A percentile compares a stretch with the other conserved stretches of the same genome.
phyloP scores from a whole-genome alignment of 2,329 filamentous ascomycete species.

The Lecanicillium sp. region DNA sequence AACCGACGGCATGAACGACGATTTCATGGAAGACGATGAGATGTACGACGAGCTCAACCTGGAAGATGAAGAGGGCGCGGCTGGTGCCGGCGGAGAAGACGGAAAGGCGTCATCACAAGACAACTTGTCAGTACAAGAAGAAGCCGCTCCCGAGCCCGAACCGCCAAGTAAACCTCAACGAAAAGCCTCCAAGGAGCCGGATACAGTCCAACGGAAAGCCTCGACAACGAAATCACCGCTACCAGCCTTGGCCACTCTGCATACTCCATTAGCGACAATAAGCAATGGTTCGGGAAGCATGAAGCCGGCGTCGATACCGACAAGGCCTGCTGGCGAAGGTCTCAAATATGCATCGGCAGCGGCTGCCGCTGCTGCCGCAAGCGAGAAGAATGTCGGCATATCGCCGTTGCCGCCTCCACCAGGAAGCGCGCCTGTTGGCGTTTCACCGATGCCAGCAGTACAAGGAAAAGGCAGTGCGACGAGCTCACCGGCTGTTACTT shows the following conservation, averaged over 20 bases:
- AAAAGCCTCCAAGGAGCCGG: constrained; percentile 53
- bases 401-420: constrained; percentile 88
- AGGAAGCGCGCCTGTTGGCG: constrained; percentile 39
- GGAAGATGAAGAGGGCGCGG: constrained; percentile 83
- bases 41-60: constrained; percentile 94
- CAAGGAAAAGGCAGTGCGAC: constrained; percentile 47
- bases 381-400: constrained; percentile 83
- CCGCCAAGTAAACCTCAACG: constrained; percentile 35
- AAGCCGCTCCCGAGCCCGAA: constrained; percentile 53
- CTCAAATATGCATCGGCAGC: constrained; percentile 96
- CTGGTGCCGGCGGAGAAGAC: constrained; percentile 70
- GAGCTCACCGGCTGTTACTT: constrained; percentile 42
- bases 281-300: constrained; percentile 59
- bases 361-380: constrained; percentile 82
- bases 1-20: constrained; percentile 75
- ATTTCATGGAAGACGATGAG: constrained; percentile 88
- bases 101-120: constrained; percentile 95
- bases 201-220: constrained; percentile 62
- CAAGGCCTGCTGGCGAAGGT: constrained; percentile 77
- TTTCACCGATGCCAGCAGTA: constrained; percentile 40
- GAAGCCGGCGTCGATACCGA: constrained; percentile 87
- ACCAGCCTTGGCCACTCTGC: constrained; percentile 84
- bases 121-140: constrained; percentile 83
- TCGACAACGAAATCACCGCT: constrained; percentile 88
- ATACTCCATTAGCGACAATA: constrained; percentile 58